Evolutionary conservation across 1,139 yeast genomes (phyloP), one percentile per base, ranked within the genome.

Genomic region (Candida tropicalis): DNA sequence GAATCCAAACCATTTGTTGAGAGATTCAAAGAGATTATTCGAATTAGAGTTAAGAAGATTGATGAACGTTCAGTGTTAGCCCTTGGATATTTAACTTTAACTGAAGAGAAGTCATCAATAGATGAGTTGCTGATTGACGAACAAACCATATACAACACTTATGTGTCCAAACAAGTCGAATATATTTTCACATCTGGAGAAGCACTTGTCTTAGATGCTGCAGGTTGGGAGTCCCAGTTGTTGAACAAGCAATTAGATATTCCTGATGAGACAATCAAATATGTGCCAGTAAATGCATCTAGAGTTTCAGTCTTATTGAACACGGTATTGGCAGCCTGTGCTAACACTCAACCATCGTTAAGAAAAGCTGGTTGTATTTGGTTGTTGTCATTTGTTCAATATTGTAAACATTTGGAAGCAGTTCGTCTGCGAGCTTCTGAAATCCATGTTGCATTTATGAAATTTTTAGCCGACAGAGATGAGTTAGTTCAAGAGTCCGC

Each of bases 401-500:
- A 79, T 54, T 83, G 91, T 58, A 82, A 84, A 2, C 72, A 77
- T 36, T 59, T 73, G 5, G 57, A 69, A 0, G 61, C 61, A 0
- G 65, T 87, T 1, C 62, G 66, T 42, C 66, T 63, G 1, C 67
- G 67, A 15, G 67, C 88, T 1, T 64, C 75, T 5, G 77, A 74
- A 32, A 79, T 90, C 33, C 97, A 93, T 59, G 58, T 77, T 8
- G 68, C 87, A 0, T 90, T 93, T 54, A 78, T 85, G 87, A 73
- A 76, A 47, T 87, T 86, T 55, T 70, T 90, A 45, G 82, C 87
- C 0, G 95, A 86, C 49, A 70, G 83, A 44, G 97, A 90, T 57
- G 96, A 91, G 35, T 67, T 90, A 22, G 73, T 91, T 16, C 98
- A 91, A 59, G 98, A 93, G 50, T 78, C 95, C 11, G 97, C 98